Evolutionary conservation across 441 rosid genomes (phyloP).

Genomic region (Gossypium trilobum): DNA sequence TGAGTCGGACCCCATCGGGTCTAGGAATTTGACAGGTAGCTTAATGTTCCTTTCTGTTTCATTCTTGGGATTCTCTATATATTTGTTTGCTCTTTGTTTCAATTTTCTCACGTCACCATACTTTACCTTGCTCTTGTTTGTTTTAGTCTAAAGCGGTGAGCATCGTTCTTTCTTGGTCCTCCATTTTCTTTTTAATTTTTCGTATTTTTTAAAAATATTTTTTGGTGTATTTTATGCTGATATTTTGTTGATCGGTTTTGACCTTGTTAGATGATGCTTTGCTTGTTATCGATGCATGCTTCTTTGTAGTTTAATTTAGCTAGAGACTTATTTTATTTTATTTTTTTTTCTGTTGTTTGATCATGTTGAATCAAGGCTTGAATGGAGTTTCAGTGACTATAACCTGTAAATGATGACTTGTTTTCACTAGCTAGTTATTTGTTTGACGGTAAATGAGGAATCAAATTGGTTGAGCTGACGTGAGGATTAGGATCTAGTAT

Average conservation of each 20-base stretch:
- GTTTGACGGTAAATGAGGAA: neutral
- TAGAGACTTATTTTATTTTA: too few species aligned
- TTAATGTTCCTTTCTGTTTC: neutral
- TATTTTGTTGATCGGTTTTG: neutral
- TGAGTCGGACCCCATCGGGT: constrained; percentile 13
- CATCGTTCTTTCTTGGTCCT: neutral
- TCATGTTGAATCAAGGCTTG: neutral
- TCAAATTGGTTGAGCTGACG: neutral
- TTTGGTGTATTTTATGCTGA: neutral
- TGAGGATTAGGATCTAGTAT: neutral
- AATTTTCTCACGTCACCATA: neutral
- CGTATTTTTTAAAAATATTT: neutral
- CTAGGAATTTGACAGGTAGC: constrained; percentile 19
- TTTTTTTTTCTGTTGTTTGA: neutral
- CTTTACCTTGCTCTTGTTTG: neutral
- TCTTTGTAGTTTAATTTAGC: neutral
- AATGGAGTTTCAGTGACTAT: neutral
- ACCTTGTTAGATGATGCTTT: too few species aligned
- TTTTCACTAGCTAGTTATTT: neutral
- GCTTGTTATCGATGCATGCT: neutral
- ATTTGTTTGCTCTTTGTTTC: neutral
- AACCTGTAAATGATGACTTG: neutral
- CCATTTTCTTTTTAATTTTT: neutral
- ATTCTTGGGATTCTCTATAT: neutral
- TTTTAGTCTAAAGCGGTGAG: constrained; percentile 11